These are phyloP conservation scores for Funneliformis mosseae DNA, from an alignment of 192 early-diverging fungal species.

Conservation along the genomic window DNA sequence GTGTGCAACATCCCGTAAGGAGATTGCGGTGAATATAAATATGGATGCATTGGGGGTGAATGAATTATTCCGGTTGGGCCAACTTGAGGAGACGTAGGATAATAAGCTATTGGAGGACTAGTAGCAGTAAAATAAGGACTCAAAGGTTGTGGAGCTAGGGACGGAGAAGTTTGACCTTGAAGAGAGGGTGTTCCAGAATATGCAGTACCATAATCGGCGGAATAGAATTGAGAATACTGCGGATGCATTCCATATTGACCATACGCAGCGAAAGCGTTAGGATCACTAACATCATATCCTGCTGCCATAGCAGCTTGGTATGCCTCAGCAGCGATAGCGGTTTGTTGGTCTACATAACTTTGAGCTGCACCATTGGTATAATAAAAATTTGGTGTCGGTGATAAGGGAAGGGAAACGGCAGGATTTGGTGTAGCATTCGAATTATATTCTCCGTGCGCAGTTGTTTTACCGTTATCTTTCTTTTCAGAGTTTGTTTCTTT, in stretches of 20 bases:
- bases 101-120: constrained; percentile 35
- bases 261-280: constrained; percentile 28
- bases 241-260: constrained; percentile 46
- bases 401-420: constrained; percentile 14
- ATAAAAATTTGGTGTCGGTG: constrained; percentile 30
- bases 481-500: constrained; percentile 10
- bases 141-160: constrained; percentile 45
- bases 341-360: constrained; percentile 37
- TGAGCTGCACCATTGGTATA: constrained; percentile 24
- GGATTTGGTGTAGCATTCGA: constrained; percentile 1
- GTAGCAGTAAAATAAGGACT: constrained; percentile 49
- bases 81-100: constrained; percentile 37
- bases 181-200: constrained; percentile 50
- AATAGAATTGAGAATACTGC: constrained; percentile 48
- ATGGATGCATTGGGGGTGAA: constrained; percentile 46
- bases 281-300: constrained; percentile 39
- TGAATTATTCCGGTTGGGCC: constrained; percentile 39
- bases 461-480: constrained; percentile 26
- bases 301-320: constrained; percentile 39
- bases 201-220: constrained; percentile 40
- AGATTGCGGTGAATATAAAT: constrained; percentile 42
- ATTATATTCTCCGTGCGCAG: constrained; percentile 17
- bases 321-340: constrained; percentile 33
- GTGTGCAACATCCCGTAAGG: constrained; percentile 41
- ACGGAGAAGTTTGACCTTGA: constrained; percentile 43